Evolutionary conservation across 768 basidiomycete genomes (phyloP), one percentile per base, ranked within the genome.

Genomic region (Tulasnella sp.): DNA sequence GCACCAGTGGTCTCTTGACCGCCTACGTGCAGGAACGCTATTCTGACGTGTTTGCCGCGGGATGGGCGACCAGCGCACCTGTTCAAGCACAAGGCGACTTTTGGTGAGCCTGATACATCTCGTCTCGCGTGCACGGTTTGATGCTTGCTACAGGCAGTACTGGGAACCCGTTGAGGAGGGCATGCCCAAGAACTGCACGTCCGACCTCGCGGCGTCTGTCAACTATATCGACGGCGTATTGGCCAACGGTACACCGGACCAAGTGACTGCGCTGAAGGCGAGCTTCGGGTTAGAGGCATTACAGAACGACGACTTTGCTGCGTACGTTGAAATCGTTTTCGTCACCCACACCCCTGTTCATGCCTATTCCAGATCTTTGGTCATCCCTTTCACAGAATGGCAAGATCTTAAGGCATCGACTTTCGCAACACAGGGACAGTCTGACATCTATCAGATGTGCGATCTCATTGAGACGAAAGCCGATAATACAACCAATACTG

Each of bases 151-250:
- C 23, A 53, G 52, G 55, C 35, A 56, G 53, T 60, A 60, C 27
- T 56, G 31, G 19, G 46, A 56, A n/a, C 59, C 59, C 4, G 49
- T 60, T 37, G 53, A 55, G 23, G 54, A 55, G 23, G 41, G 54
- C 17, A 60, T 60, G 59, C 59, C 59, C 7, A 19, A 49, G 35
- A 60, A 60, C 31, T 60, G 59, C 45, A 60, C 53, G 17, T 14
- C 59, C 4, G 59, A 60, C 19, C 4, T 40, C 12, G 52, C 43
- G 25, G 45, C 37, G 1, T 52, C 46, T 32, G 37, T 55, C 23
- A 23, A 32, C 27, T 34, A 32, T 32, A 46, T 57, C 12, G 55
- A 57, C 37, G 23, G 19, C 23, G 48, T 46, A 25, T 21, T 57
- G 23, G 4, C 27, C 1, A 40, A 39, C 2, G 53, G 53, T 2